These are phyloP conservation scores for Alternaria sp. DNA, from an alignment of 2,329 filamentous ascomycete species.

Conservation along the genomic window DNA sequence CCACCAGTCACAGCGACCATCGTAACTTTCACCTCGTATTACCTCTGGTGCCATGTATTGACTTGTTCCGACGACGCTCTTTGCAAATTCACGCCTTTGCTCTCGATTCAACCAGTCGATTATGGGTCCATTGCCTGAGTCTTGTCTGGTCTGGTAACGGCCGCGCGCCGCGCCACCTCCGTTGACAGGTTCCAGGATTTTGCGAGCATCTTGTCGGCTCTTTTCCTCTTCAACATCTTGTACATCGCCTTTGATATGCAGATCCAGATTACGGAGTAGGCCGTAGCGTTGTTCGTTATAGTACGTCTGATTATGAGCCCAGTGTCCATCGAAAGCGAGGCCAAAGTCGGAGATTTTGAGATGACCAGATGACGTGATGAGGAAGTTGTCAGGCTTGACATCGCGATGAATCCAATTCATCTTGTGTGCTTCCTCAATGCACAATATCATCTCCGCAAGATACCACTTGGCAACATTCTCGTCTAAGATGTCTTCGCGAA, in stretches of 20 bases:
- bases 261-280: conserved; percentile 77
- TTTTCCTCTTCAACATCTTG: conserved; percentile 69
- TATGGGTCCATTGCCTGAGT: conserved; percentile 41
- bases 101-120: conserved; percentile 56
- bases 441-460: conserved; percentile 93
- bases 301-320: conserved; percentile 89
- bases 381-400: conserved; percentile 96
- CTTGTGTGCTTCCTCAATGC: conserved; percentile 89
- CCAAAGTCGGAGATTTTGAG: conserved; percentile 97
- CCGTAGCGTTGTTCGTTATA: conserved; percentile 84
- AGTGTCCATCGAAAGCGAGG: conserved; percentile 92
- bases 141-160: conserved; percentile 31
- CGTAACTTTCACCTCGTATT: conserved; percentile 81
- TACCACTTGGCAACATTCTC: conserved; percentile 87
- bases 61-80: conserved; percentile 91
- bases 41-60: conserved; percentile 99
- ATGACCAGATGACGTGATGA: conserved; percentile 87
- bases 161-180: conserved; percentile 24
- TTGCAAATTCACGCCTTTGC: conserved; percentile 74
- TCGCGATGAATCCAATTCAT: conserved; percentile 94
- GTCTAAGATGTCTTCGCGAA: conserved; percentile 82
- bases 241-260: conserved; percentile 77
- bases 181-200: conserved; percentile 52
- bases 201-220: conserved; percentile 63
- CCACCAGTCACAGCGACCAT: conserved; percentile 96